A percentile compares a stretch with the other conserved stretches of the same genome.
Evolutionary conservation across 2,329 filamentous ascomycete species (phyloP).

Genomic region (Zymoseptoria pseudotritici): DNA sequence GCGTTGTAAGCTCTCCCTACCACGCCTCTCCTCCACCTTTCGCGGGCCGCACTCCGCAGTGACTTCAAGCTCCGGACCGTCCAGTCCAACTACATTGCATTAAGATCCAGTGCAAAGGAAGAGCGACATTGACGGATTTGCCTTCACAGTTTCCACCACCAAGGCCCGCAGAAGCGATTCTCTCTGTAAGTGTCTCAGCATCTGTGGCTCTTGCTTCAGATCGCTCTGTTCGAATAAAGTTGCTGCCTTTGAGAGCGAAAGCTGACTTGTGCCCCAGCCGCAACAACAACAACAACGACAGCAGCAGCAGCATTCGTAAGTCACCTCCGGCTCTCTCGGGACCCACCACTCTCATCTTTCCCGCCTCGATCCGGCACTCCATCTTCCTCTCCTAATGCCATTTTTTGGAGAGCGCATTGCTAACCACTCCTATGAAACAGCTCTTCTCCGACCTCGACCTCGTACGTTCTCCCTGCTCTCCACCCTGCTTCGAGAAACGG

Average conservation of each 20-base stretch:
- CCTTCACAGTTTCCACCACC: neutral
- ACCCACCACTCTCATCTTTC: too few relatives aligned
- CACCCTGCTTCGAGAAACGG: neutral
- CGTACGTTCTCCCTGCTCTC: neutral
- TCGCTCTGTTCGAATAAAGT: neutral
- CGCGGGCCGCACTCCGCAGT: neutral
- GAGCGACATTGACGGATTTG: neutral
- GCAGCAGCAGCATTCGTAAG: neutral
- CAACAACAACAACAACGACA: neutral
- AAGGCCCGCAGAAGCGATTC: neutral
- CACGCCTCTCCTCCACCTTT: neutral
- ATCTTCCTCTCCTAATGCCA: neutral
- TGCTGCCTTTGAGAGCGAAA: neutral
- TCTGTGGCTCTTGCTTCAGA: neutral
- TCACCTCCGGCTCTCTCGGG: neutral
- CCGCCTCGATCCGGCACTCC: neutral
- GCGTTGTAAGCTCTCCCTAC: neutral
- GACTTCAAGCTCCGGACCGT: too few relatives aligned
- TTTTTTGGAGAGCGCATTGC: neutral
- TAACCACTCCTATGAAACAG: neutral
- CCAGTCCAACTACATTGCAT: neutral
- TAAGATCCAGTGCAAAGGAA: neutral
- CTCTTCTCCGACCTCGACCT: neutral
- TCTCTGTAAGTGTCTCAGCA: neutral
- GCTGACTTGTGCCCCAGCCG: neutral